Percentiles rank a stretch among this genome's conserved stretches.
Evolutionary conservation across 2,329 filamentous ascomycete species (phyloP).

Genomic region (Sarocladium brachiariae): DNA sequence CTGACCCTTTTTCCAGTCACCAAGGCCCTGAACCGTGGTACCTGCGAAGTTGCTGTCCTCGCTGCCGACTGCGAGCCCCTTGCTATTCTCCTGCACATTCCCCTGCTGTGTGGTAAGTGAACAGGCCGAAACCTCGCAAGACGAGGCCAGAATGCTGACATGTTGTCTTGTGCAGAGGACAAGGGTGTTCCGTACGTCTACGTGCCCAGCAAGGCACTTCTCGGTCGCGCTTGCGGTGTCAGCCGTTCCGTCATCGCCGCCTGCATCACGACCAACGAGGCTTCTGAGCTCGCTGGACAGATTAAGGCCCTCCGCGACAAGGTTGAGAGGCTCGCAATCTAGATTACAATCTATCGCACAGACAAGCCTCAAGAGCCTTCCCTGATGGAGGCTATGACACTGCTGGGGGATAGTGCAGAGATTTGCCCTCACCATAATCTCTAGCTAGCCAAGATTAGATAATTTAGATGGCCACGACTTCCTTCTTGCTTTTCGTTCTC

Average conservation of each 20-base stretch:
- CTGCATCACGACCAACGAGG: constrained; percentile 88
- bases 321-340: constrained; percentile 93
- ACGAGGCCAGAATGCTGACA: too few relatives aligned
- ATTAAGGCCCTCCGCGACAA: constrained; percentile 89
- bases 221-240: constrained; percentile 86
- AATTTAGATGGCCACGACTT: neutral
- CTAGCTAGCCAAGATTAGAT: neutral
- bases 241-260: constrained; percentile 79
- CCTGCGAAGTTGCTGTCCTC: constrained; percentile 81
- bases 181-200: constrained; percentile 51
- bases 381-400: neutral
- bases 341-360: too few relatives aligned
- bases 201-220: constrained; percentile 71
- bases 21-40: constrained; percentile 87
- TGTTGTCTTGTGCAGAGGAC: neutral
- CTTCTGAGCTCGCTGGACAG: constrained; percentile 77
- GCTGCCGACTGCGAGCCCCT: constrained; percentile 84
- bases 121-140: constrained; percentile 53
- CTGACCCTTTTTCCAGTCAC: constrained; percentile 37
- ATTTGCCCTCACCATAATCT: too few relatives aligned
- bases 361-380: too few relatives aligned
- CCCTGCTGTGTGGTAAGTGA: constrained; percentile 60
- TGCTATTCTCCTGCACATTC: constrained; percentile 82
- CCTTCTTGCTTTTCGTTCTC: too few relatives aligned
- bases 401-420: neutral